These are phyloP conservation scores for Lecanicillium sp. DNA, from an alignment of 2,329 filamentous ascomycete species.

Conservation along the genomic window DNA sequence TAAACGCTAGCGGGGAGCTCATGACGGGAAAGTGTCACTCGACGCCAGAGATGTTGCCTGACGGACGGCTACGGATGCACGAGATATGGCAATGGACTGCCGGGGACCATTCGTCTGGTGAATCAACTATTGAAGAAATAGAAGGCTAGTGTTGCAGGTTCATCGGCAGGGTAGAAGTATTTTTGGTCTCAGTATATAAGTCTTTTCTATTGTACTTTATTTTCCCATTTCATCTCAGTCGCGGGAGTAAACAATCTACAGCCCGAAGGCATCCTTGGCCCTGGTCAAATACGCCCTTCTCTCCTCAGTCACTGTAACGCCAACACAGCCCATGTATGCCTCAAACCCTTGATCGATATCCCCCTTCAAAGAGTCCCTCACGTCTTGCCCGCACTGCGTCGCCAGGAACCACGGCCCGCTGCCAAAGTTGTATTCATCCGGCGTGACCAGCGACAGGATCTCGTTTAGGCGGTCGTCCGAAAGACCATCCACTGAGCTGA, in stretches of 20 bases:
- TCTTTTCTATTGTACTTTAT: too few species aligned
- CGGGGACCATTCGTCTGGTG: constrained; percentile 14
- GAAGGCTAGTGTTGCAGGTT: constrained; percentile 8
- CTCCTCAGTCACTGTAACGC: constrained; percentile 20
- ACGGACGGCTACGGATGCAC: constrained; percentile 16
- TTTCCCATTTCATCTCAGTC: too few species aligned
- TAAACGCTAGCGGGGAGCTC: constrained; percentile 15
- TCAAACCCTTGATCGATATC: constrained; percentile 32
- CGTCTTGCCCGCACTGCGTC: constrained; percentile 30
- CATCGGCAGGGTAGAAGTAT: too few species aligned
- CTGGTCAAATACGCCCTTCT: constrained; percentile 32
- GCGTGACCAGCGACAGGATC: constrained; percentile 35
- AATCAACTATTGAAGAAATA: constrained; percentile 17
- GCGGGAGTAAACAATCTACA: constrained; percentile 15
- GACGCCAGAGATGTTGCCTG: constrained; percentile 13
- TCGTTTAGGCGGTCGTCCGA: constrained; percentile 24
- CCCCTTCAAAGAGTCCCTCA: constrained; percentile 23
- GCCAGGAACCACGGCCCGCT: constrained; percentile 43
- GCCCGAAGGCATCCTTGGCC: constrained; percentile 39
- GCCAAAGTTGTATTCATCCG: constrained; percentile 46
- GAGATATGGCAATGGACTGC: constrained; percentile 19
- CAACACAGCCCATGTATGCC: constrained; percentile 41
- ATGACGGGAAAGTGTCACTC: constrained; percentile 18
- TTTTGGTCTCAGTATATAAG: too few species aligned
- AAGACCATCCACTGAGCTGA: constrained; percentile 18